Percentiles rank a stretch among this genome's conserved stretches.
phyloP scores from a whole-genome alignment of 2,329 filamentous ascomycete genomes.

The Pleoardoris graminearum region DNA sequence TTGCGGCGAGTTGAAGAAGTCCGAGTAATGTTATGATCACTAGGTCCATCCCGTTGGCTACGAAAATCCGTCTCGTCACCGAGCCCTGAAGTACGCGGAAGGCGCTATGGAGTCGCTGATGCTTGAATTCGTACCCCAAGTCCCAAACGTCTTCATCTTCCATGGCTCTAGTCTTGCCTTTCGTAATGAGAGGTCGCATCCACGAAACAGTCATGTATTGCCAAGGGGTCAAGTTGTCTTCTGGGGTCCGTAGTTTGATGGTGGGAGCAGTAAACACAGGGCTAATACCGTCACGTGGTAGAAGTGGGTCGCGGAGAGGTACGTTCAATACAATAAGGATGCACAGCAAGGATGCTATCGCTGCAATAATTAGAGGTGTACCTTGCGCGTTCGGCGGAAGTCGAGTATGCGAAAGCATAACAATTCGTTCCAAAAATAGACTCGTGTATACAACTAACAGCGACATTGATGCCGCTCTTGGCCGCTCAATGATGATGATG shows the following conservation, averaged over 20 bases:
- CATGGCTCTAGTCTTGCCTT: conserved; percentile 67
- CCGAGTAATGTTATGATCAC: conserved; percentile 67
- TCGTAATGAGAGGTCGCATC: conserved; percentile 73
- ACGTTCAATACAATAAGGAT: conserved; percentile 64
- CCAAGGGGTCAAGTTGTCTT: conserved; percentile 78
- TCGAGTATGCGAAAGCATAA: conserved; percentile 32
- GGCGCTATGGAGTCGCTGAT: conserved; percentile 70
- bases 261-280: conserved; percentile 60
- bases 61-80: conserved; percentile 68
- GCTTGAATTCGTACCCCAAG: conserved; percentile 79
- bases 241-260: conserved; percentile 67
- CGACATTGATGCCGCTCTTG: conserved; percentile 47
- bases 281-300: conserved; percentile 62
- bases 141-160: conserved; percentile 81
- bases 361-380: conserved; percentile 34
- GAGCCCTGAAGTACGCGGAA: conserved; percentile 75
- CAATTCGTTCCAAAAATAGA: conserved; percentile 42
- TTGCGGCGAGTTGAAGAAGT: conserved; percentile 63
- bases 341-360: conserved; percentile 51
- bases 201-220: conserved; percentile 85
- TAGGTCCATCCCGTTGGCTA: conserved; percentile 79
- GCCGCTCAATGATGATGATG: conserved; percentile 46
- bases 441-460: conserved; percentile 44
- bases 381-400: conserved; percentile 36
- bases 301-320: conserved; percentile 66